A percentile compares a stretch with the other conserved stretches of the same genome.
These are phyloP conservation scores for Centrapalus pauciflorus DNA, from an alignment of 129 eudicot genomes.

Conservation along the genomic window DNA sequence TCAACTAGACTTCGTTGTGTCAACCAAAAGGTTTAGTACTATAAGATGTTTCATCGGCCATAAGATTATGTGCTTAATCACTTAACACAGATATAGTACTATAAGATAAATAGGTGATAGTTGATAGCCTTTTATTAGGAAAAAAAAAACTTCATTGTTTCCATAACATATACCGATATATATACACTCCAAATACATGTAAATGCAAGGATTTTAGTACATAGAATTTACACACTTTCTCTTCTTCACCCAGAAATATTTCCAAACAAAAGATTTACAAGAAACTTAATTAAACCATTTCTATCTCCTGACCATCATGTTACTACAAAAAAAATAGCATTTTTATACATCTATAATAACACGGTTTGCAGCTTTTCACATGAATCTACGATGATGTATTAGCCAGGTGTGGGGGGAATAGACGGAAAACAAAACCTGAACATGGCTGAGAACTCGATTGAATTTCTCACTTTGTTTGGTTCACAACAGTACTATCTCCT, in stretches of 20 bases:
- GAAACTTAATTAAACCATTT: conserved; percentile 36
- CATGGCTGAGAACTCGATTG: conserved; percentile 1
- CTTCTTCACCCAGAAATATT: conserved; percentile 20
- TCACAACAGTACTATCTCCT: conserved; percentile 38
- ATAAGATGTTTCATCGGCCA: no score
- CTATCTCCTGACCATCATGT: conserved; percentile 27
- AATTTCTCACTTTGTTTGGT: conserved; percentile 36
- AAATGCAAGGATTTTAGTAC: conserved; percentile 19
- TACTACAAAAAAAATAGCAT: conserved; percentile 26
- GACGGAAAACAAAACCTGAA: conserved; percentile 16
- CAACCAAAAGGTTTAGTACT: no score
- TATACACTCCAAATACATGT: conserved; percentile 12
- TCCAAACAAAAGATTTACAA: conserved; percentile 18
- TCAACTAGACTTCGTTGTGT: background rate
- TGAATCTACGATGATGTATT: conserved; percentile 29
- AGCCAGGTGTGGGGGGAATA: conserved; percentile 19
- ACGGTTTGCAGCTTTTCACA: conserved; percentile 27
- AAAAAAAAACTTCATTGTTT: no score
- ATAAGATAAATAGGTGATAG: no score
- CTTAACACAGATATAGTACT: no score
- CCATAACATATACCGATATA: conserved; percentile 10
- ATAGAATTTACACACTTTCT: conserved; percentile 26
- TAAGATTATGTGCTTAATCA: no score
- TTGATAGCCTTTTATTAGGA: no score
- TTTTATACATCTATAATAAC: conserved; percentile 37